Evolutionary conservation across 2,329 filamentous ascomycete species (phyloP).

Genomic region (Epichloe bromicola): DNA sequence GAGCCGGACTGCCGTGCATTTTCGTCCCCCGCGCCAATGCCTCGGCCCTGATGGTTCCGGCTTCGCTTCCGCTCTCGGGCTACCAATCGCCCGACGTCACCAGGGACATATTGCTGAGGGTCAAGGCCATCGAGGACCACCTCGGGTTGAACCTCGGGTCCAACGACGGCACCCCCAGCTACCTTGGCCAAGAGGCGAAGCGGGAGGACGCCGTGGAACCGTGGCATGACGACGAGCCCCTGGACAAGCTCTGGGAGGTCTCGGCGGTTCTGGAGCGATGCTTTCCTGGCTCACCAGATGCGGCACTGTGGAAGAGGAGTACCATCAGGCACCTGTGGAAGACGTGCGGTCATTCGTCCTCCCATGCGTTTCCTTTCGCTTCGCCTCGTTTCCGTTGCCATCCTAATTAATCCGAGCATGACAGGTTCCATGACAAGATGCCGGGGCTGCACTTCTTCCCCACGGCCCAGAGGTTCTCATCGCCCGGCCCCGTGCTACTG

Average conservation of each 20-base stretch:
- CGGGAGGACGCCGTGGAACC: not conserved
- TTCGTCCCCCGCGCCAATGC: constrained; percentile 28
- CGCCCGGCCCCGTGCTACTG: constrained; percentile 27
- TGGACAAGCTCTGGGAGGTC: constrained; percentile 3
- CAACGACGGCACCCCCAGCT: not conserved
- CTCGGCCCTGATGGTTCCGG: constrained; percentile 1
- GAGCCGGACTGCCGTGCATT: constrained; percentile 23
- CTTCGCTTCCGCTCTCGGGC: constrained; percentile 8
- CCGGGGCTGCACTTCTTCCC: constrained; percentile 32
- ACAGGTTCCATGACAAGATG: constrained; percentile 30
- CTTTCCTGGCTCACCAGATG: not conserved
- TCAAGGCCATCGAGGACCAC: constrained; percentile 3
- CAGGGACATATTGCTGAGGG: constrained; percentile 1
- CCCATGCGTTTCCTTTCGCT: too few species aligned
- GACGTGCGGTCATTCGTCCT: not conserved
- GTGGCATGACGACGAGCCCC: constrained; percentile 1
- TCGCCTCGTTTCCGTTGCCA: not conserved
- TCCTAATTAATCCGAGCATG: not conserved
- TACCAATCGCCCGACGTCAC: not conserved
- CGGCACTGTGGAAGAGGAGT: not conserved
- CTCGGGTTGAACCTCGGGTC: not conserved
- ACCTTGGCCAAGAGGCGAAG: not conserved
- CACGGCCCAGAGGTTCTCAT: constrained; percentile 27
- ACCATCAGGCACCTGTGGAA: constrained; percentile 3
- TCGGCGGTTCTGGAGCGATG: constrained; percentile 2